Base-by-base conservation (phyloP, 139 green algal species). In the Tetradesmus obliquus region DNA sequence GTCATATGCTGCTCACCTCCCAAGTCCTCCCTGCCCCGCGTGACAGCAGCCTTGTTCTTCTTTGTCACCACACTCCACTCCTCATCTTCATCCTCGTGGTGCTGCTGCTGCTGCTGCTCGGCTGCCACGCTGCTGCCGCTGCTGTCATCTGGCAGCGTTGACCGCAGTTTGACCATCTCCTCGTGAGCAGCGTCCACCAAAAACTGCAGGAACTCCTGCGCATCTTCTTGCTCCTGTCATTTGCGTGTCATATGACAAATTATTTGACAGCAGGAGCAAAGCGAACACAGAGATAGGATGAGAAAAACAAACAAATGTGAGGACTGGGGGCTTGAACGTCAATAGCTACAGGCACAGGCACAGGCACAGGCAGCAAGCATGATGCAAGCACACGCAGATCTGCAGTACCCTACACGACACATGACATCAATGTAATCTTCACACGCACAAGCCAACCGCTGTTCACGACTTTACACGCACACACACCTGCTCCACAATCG, bases 141-240 rank as follows among this genome's bases (percentile, higher is more conserved):
- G 53, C 32, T 55, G 87, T 54, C n/a, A 9, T 82, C 74, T 69
- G 79, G 76, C 53, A 83, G 62, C 12, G 66, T 57, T 6, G 19
- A 66, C 22, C 76, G 45, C 32, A 97, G 92, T 20, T 76, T 74
- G 32, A 96, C 51, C 83, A 97, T 90, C 94, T 98, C 97, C 92
- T 96, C 91, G 83, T 98, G 96, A 20, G 94, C 94, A 3, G 55
- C 12, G 87, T 98, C 95, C 54, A 98, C 81, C 82, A 98, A 88
- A 88, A 94, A 97, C 80, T 96, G 93, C 3, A 98, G 91, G 89
- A 98, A 98, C 94, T 98, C 97, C 88, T 97, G 94, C 24, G 96
- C 97, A 62, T 98, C 97, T 90, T 98, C 94, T 94, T 98, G 97
- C 91, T 98, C 95, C 58, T 91, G 81, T 86, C 32, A 45, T 45